Evolutionary conservation across 768 basidiomycete species (phyloP).

Genomic region (Leccinum truebloodii): DNA sequence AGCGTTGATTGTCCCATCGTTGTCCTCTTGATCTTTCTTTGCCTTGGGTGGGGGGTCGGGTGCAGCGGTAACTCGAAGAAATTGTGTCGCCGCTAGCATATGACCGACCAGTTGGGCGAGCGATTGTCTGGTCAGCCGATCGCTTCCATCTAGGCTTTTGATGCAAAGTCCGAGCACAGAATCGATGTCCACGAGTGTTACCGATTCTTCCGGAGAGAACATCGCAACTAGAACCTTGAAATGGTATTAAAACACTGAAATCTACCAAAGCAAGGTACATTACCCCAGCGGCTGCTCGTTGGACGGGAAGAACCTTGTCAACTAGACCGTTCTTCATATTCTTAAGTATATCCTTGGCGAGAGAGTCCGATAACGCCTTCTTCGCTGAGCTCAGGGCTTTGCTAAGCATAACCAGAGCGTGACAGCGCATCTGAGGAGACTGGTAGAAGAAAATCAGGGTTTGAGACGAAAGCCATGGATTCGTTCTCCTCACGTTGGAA

Average conservation of each 20-base stretch:
- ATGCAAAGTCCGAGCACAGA: conserved; percentile 63
- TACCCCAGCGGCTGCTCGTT: conserved; percentile 82
- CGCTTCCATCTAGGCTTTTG: conserved; percentile 77
- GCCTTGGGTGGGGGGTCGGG: conserved; percentile 54
- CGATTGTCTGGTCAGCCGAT: conserved; percentile 79
- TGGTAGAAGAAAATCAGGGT: conserved; percentile 32
- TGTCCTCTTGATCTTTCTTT: conserved; percentile 63
- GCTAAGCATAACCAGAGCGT: conserved; percentile 74
- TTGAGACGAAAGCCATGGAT: not conserved
- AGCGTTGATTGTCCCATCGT: conserved; percentile 51
- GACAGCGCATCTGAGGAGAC: conserved; percentile 80
- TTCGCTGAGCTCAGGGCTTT: conserved; percentile 82
- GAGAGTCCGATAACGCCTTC: conserved; percentile 78
- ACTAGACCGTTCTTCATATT: conserved; percentile 70
- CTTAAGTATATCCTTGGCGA: conserved; percentile 81
- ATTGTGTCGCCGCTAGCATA: conserved; percentile 81
- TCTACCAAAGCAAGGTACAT: conserved; percentile 15
- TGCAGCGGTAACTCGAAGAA: conserved; percentile 50
- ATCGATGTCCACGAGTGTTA: conserved; percentile 74
- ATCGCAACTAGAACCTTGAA: conserved; percentile 55
- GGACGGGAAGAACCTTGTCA: conserved; percentile 84
- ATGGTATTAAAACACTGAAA: conserved; percentile 17
- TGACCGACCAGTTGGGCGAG: conserved; percentile 82
- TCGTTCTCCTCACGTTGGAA: conserved; percentile 57
- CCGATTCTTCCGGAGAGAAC: conserved; percentile 55